Percentiles rank a stretch among this genome's conserved stretches.
Conservation (phyloP, 1,284 basidiomycete species). For the Cutaneotrichosporon cutaneum region DNA sequence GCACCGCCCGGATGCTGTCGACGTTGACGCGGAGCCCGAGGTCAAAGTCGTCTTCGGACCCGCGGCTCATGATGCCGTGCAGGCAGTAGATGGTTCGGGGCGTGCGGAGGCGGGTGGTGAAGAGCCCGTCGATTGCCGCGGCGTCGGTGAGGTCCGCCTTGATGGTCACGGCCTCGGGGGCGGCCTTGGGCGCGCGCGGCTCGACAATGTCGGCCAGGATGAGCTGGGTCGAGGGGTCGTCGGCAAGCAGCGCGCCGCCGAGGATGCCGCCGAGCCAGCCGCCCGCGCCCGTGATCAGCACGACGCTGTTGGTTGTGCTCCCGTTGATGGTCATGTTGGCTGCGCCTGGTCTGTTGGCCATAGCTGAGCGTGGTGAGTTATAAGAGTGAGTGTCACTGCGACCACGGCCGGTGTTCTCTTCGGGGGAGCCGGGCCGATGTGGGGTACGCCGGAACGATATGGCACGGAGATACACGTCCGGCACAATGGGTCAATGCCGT, state of each 20-base stretch:
- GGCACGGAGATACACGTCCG: not conserved
- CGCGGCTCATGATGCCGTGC: constrained; percentile 65
- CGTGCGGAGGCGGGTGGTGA: constrained; percentile 42
- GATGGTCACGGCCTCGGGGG: constrained; percentile 52
- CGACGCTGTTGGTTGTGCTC: constrained; percentile 28
- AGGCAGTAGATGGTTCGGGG: constrained; percentile 58
- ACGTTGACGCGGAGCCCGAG: constrained; percentile 64
- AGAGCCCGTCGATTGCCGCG: constrained; percentile 54
- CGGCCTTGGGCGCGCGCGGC: constrained; percentile 55
- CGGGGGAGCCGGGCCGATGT: not conserved
- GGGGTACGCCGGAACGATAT: not conserved
- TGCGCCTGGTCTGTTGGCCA: not conserved
- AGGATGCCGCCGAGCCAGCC: constrained; percentile 51
- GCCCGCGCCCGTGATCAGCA: constrained; percentile 47
- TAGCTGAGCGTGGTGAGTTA: not conserved
- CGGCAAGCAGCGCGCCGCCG: constrained; percentile 37
- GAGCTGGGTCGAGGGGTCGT: constrained; percentile 44
- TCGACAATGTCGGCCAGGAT: constrained; percentile 55
- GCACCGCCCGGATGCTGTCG: constrained; percentile 60
- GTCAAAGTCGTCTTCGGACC: constrained; percentile 64
- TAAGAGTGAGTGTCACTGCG: not conserved
- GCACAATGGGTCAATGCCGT: too few relatives aligned
- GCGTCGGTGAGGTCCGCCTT: constrained; percentile 59
- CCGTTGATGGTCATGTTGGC: constrained; percentile 23
- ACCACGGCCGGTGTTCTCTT: too few relatives aligned